These are phyloP conservation scores for Cercospora zeina DNA, from an alignment of 2,329 filamentous ascomycete species.

Conservation along the genomic window DNA sequence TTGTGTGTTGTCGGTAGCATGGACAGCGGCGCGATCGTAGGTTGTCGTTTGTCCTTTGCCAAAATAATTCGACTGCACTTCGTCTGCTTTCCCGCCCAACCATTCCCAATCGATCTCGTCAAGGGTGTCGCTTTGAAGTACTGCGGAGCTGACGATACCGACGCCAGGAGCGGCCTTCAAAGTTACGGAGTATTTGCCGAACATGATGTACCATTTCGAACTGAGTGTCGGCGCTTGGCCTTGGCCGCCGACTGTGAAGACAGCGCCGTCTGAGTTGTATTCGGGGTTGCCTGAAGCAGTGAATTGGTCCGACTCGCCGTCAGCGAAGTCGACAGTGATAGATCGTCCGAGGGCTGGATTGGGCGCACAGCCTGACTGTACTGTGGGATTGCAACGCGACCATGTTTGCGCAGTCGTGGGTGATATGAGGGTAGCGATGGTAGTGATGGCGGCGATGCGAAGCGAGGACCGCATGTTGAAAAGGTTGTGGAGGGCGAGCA, in stretches of 20 bases:
- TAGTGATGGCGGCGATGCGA: slow-evolving; percentile 44
- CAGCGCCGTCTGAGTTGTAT: slow-evolving; percentile 74
- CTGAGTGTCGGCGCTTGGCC: slow-evolving; percentile 84
- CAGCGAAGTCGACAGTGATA: slow-evolving; percentile 80
- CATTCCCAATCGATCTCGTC: slow-evolving; percentile 99
- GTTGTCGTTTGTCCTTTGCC: slow-evolving; percentile 81
- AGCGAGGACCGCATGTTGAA: slow-evolving; percentile 38
- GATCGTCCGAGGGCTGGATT: slow-evolving; percentile 79
- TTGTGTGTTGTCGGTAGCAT: slow-evolving; percentile 68
- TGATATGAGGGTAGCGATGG: slow-evolving; percentile 40
- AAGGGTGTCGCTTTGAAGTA: slow-evolving; percentile 84
- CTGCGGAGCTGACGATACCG: slow-evolving; percentile 89
- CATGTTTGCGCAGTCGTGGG: slow-evolving; percentile 55
- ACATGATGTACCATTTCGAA: slow-evolving; percentile 99
- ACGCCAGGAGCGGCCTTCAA: slow-evolving; percentile 84
- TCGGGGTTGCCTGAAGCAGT: slow-evolving; percentile 62
- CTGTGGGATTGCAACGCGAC: slow-evolving; percentile 57
- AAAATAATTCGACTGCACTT: slow-evolving; percentile 98
- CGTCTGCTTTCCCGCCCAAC: slow-evolving; percentile 71
- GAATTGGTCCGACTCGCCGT: slow-evolving; percentile 77
- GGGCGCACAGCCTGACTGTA: slow-evolving; percentile 63
- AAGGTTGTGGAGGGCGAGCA: slow-evolving; percentile 34
- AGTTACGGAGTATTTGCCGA: slow-evolving; percentile 81
- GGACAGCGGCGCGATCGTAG: slow-evolving; percentile 87
- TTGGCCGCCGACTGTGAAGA: slow-evolving; percentile 73